phyloP scores from a whole-genome alignment of 371 early-diverging fungal genomes.

The Syncephalis plumigaleata region DNA sequence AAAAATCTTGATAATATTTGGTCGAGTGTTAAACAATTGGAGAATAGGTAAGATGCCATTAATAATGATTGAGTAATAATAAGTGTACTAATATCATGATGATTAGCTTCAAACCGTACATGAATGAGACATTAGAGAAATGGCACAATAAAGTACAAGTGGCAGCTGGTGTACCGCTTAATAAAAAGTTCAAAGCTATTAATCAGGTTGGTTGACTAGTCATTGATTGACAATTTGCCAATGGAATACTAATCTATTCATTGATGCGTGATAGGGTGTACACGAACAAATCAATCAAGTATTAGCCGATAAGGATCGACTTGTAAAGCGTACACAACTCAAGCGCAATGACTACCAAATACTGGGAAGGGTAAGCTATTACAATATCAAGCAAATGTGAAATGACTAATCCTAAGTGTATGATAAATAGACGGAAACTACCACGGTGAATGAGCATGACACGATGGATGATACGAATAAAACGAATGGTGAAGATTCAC shows the following conservation, averaged over 20 bases:
- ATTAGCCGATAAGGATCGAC: conserved; percentile 48
- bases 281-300: conserved; percentile 62
- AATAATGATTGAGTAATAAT: no score
- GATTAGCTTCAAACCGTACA: conserved; percentile 44
- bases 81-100: conserved; percentile 6
- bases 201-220: conserved; percentile 36
- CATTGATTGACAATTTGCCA: neutral
- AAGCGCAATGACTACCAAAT: conserved; percentile 49
- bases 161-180: conserved; percentile 42
- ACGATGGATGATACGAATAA: conserved; percentile 8
- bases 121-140: conserved; percentile 73
- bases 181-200: conserved; percentile 87
- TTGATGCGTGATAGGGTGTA: conserved; percentile 26
- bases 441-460: conserved; percentile 7
- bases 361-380: conserved; percentile 15
- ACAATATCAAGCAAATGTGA: conserved; percentile 7
- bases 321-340: conserved; percentile 73
- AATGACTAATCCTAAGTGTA: no score
- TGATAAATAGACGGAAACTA: neutral
- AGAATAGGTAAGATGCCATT: no score
- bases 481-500: conserved; percentile 26
- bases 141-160: conserved; percentile 83
- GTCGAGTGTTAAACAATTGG: no score
- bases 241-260: no score
- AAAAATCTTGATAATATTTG: conserved; percentile 38